phyloP scores from a whole-genome alignment of 208 protist species.

The Phytomonas sp. region DNA sequence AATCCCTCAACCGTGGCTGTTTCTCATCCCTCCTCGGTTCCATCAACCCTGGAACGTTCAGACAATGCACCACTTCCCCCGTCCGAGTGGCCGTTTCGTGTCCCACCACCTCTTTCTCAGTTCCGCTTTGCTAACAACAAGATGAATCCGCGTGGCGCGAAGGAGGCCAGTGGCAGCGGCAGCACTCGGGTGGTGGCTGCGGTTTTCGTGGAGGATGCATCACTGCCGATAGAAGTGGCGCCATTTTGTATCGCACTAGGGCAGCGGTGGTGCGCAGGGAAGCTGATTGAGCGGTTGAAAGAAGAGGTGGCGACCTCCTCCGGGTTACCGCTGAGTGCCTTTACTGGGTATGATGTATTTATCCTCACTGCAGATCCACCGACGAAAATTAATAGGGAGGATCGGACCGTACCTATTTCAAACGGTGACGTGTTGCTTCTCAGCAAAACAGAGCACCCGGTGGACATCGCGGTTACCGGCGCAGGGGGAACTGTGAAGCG shows the following conservation, averaged over 20 bases:
- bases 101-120: slow-evolving; percentile 31
- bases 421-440: slow-evolving; percentile 51
- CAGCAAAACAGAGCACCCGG: slow-evolving; percentile 11
- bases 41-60: background rate
- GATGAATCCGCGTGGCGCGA: slow-evolving; percentile 22
- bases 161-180: slow-evolving; percentile 9
- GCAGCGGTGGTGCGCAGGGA: slow-evolving; percentile 30
- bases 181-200: slow-evolving; percentile 19
- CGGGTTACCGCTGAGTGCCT: background rate
- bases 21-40: background rate
- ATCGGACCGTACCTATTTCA: slow-evolving; percentile 12
- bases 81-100: slow-evolving; percentile 45
- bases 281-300: slow-evolving; percentile 25
- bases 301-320: slow-evolving; percentile 20
- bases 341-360: background rate
- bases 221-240: slow-evolving; percentile 14
- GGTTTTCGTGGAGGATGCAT: slow-evolving; percentile 18
- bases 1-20: background rate
- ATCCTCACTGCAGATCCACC: slow-evolving; percentile 4
- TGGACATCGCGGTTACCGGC: slow-evolving; percentile 7
- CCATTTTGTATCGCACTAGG: slow-evolving; percentile 36
- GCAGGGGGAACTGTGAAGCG: background rate
- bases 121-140: slow-evolving; percentile 41
- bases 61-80: background rate
- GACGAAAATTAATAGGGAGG: background rate